These are phyloP conservation scores for Barnettozyma sucrosica DNA, from an alignment of 805 yeast genomes.

Conservation along the genomic window DNA sequence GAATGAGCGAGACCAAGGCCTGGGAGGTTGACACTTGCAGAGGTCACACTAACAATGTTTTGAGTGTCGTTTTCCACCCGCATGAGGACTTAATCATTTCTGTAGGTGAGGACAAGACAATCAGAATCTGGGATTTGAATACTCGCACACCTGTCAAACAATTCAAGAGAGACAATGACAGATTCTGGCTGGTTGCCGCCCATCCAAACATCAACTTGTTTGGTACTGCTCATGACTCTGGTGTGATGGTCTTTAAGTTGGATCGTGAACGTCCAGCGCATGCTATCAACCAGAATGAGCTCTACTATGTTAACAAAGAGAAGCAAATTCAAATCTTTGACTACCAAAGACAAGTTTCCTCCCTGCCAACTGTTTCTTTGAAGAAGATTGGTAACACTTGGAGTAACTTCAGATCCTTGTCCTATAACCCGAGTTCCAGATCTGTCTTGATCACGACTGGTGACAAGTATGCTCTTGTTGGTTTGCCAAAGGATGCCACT, in stretches of 20 bases:
- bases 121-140: slow-evolving; percentile 95
- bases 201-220: slow-evolving; percentile 90
- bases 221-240: slow-evolving; percentile 95
- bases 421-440: slow-evolving; percentile 90
- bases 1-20: slow-evolving; percentile 95
- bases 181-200: slow-evolving; percentile 88
- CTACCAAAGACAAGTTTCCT: slow-evolving; percentile 52
- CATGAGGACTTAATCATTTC: slow-evolving; percentile 87
- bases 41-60: slow-evolving; percentile 93
- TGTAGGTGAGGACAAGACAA: slow-evolving; percentile 92
- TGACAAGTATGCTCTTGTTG: slow-evolving; percentile 65
- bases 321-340: slow-evolving; percentile 82
- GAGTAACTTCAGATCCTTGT: slow-evolving; percentile 77
- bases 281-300: slow-evolving; percentile 60
- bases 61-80: slow-evolving; percentile 88
- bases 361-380: slow-evolving; percentile 77
- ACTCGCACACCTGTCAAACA: slow-evolving; percentile 90
- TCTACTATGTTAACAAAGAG: slow-evolving; percentile 74
- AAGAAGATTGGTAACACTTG: slow-evolving; percentile 81
- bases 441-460: slow-evolving; percentile 80
- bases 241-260: slow-evolving; percentile 95
- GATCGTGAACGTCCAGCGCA: slow-evolving; percentile 98
- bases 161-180: slow-evolving; percentile 87
- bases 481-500: slow-evolving; percentile 77
- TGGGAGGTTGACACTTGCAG: slow-evolving; percentile 99